Evolutionary conservation across 1,284 basidiomycete species (phyloP), one percentile per base, ranked within the genome.

Genomic region (Puccinia triticina): DNA sequence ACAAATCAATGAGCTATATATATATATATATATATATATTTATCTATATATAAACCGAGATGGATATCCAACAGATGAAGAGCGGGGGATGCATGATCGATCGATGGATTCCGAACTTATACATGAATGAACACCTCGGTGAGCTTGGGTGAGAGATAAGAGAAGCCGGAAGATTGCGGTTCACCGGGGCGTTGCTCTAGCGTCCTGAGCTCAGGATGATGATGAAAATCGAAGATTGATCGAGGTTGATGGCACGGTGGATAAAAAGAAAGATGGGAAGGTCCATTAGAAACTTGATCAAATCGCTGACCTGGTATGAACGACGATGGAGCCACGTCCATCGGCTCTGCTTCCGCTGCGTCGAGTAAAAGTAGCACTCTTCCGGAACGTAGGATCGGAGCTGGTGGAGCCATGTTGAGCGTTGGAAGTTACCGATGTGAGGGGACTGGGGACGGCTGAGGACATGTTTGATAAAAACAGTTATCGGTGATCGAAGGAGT

Each of bases 331-430:
- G 46, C 67, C 53, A 29, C 67, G 48, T 1, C 77, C 67, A 59
- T 80, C 77, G 34, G 46, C 53, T n/a, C 77, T 50, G 40, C 77
- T 80, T 40, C 77, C 77, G 46, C 77, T 80, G 50, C 67, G 66
- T 34, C 77, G 53, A 34, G 64, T 53, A 48, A 80, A 64, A 43
- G 61, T 78, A 55, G 61, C 43, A 69, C 64, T 78, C 21, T 67
- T 69, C 12, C 77, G 61, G 43, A 53, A 53, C 43, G 43, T 73
- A 26, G 23, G 48, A 46, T 73, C 71, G 46, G 48, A 50, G 71
- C 71, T 73, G 48, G 48, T 53, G 11, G 71, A 53, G 48, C 71
- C 71, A 46, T 48, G 14, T 5, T 48, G 18, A n/a, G 67, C 37
- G 67, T 69, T 69, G 21, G 67, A 46, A 40, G 67, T 16, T 5